Evolutionary conservation across 495 filamentous ascomycete genomes (phyloP).

Genomic region (Parachaetomium inaequale): DNA sequence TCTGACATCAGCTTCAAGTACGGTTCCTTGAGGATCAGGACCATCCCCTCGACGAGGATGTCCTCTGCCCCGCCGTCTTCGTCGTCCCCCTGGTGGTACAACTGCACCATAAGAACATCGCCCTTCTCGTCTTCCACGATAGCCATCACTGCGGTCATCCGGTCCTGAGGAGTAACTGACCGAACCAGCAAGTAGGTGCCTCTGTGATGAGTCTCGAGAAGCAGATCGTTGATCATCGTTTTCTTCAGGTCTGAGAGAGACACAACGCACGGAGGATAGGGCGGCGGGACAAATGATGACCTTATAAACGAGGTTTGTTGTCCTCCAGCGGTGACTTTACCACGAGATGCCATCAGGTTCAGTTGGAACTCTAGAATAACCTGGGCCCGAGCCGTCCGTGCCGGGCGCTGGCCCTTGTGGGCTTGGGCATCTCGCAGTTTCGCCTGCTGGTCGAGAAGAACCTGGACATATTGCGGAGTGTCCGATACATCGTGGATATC

Average conservation of each 20-base stretch:
- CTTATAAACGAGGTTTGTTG: no score
- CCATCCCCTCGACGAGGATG: conserved; percentile 30
- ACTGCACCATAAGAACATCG: conserved; percentile 36
- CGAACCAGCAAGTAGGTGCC: conserved; percentile 41
- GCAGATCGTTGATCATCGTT: conserved; percentile 4
- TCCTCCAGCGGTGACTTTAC: no score
- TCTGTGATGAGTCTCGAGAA: conserved; percentile 49
- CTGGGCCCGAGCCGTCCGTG: neutral
- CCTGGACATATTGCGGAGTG: no score
- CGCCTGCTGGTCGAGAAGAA: neutral
- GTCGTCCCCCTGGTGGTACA: conserved; percentile 41
- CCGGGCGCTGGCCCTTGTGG: neutral
- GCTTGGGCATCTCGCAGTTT: neutral
- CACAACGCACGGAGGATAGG: conserved; percentile 9
- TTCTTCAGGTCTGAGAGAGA: conserved; percentile 9
- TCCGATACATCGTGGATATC: neutral
- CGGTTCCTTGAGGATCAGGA: conserved; percentile 52
- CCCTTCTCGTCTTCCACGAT: conserved; percentile 49
- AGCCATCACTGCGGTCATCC: conserved; percentile 37
- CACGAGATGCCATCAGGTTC: neutral
- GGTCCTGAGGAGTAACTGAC: conserved; percentile 36
- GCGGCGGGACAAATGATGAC: conserved; percentile 7
- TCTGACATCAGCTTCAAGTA: conserved; percentile 43
- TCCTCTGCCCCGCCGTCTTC: no score
- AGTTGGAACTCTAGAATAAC: neutral